These are phyloP conservation scores for Trichoderma citrinoviride DNA, from an alignment of 2,329 filamentous ascomycete genomes.

Conservation along the genomic window DNA sequence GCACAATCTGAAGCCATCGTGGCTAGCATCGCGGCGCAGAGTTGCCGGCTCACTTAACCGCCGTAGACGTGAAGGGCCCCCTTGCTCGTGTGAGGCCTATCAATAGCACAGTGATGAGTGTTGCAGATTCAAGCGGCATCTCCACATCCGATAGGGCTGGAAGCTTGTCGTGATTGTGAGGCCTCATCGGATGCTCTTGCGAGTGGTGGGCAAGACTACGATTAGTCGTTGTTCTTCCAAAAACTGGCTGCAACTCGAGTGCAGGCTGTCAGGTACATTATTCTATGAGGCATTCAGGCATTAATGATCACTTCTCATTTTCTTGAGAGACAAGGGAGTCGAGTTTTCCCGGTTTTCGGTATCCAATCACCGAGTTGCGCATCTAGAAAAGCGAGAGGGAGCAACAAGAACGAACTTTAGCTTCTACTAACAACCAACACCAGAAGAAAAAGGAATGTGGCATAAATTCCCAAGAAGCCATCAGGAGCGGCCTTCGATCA, in stretches of 20 bases:
- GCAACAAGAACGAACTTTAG: not conserved
- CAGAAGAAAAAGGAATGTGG: not conserved
- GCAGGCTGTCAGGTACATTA: not conserved
- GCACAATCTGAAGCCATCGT: not conserved
- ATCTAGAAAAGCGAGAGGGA: not conserved
- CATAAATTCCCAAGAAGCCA: not conserved
- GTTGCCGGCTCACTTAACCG: slow-evolving; percentile 3
- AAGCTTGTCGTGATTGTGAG: not conserved
- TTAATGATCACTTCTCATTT: not conserved
- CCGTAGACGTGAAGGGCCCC: not conserved
- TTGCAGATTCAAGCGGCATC: not conserved
- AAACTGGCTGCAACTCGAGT: too few relatives aligned
- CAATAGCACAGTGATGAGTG: not conserved
- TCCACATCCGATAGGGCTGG: slow-evolving; percentile 3
- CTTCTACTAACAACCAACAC: not conserved
- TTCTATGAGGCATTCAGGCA: not conserved
- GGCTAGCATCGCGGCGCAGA: not conserved
- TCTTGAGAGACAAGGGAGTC: not conserved
- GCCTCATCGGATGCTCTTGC: not conserved
- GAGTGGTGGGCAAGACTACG: not conserved
- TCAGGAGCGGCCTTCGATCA: not conserved
- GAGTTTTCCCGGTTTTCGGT: not conserved
- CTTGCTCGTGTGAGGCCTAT: not conserved
- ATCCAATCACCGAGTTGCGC: not conserved
- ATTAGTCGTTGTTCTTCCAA: not conserved